Percentiles rank a stretch among this genome's conserved stretches.
These are phyloP conservation scores for Lecanicillium sp. DNA, from an alignment of 2,329 filamentous ascomycete species.

Conservation along the genomic window DNA sequence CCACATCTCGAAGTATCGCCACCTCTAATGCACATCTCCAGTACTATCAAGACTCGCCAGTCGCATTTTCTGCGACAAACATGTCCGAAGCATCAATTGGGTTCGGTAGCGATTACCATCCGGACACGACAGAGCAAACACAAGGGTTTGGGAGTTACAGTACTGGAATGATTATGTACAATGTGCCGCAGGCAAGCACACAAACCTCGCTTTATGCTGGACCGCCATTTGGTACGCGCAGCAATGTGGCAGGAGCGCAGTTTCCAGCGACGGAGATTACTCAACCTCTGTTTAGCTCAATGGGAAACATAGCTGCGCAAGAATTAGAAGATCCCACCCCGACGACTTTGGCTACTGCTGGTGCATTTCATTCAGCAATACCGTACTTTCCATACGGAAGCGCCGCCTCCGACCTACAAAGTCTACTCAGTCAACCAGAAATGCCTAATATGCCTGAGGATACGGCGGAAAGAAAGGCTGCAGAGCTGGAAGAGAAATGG, in stretches of 20 bases:
- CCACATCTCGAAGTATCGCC: slow-evolving; percentile 43
- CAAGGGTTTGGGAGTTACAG: slow-evolving; percentile 52
- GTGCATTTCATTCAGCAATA: too few relatives aligned
- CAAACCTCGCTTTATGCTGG: slow-evolving; percentile 66
- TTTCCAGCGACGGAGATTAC: slow-evolving; percentile 41
- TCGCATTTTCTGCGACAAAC: slow-evolving; percentile 45
- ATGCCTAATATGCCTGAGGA: slow-evolving; percentile 36
- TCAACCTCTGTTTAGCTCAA: too few relatives aligned
- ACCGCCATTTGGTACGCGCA: slow-evolving; percentile 65
- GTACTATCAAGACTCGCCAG: slow-evolving; percentile 50
- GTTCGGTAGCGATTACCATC: slow-evolving; percentile 60
- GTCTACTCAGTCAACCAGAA: too few relatives aligned
- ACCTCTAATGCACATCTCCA: slow-evolving; percentile 20
- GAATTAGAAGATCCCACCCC: too few relatives aligned
- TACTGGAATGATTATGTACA: slow-evolving; percentile 68
- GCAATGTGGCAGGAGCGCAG: slow-evolving; percentile 57
- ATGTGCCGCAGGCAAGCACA: slow-evolving; percentile 56
- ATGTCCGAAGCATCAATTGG: slow-evolving; percentile 47
- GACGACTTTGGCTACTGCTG: too few relatives aligned
- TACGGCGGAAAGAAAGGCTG: slow-evolving; percentile 48
- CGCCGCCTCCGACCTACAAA: slow-evolving; percentile 33
- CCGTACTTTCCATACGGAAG: too few relatives aligned
- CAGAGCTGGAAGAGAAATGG: slow-evolving; percentile 61
- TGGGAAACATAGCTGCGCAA: too few relatives aligned
- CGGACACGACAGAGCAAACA: slow-evolving; percentile 50